Evolutionary conservation across 164 flowering plant species (phyloP), one percentile per base, ranked within the genome.

Genomic region (Sedum album): DNA sequence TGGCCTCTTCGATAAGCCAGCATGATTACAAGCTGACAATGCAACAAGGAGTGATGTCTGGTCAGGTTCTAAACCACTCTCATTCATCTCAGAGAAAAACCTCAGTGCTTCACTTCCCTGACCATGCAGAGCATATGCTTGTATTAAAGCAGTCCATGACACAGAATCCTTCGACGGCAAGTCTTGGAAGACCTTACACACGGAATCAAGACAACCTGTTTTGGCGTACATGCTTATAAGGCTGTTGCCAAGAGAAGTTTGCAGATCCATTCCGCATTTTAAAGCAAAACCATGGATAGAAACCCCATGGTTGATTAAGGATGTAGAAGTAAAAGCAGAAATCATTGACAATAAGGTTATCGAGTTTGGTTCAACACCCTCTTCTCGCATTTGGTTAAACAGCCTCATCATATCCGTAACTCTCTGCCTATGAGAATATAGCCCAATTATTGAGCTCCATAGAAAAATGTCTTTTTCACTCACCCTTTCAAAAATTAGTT

Each of bases 171-270:
- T 80, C 2, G 28, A 20, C 7, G 60, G 68, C 77, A 86, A 80
- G 72, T 81, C 85, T 5, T 72, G 31, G 69, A 89, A 89, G 23
- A 82, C 65, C 48, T 70, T 76, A 39, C 49, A 70, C 0, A 88
- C 74, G 23, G 73, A 81, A 31, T 62, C 23, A 0, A 86, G 77
- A 53, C 64, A 77, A 26, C 96, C 96, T 75, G 86, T 78, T 64
- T 87, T 87, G 6, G 86, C 72, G 49, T 89, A 86, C 88, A 85
- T 82, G 64, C 74, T 74, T 11, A 87, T 78, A 1, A 87, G 80
- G 23, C 89, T 75, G 72, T 87, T 89, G 18, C 82, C 81, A 35
- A 89, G 63, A 28, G 66, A 72, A 48, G 77, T 25, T 9, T 76
- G 70, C 5, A 38, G 76, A 28, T 6, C 21, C 15, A 84, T 70